Conservation (phyloP, 345 rosid species). For the Eucalyptus curtisii region DNA sequence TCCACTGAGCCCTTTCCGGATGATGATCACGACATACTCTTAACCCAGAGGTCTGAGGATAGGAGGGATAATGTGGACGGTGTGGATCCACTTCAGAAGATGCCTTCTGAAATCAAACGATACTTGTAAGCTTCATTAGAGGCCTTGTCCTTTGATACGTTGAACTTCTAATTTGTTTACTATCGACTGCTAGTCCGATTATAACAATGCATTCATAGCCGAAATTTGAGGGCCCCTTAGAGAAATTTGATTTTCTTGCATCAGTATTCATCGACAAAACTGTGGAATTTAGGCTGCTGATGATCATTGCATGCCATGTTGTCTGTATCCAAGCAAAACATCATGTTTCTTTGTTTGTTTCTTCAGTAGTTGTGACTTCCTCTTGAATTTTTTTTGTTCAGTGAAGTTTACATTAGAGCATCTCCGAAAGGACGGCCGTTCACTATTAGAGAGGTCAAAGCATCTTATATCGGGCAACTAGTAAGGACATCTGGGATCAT, state of each 20-base stretch:
- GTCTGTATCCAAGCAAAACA: neutral
- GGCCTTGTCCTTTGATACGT: neutral
- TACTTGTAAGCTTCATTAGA: conserved; percentile 46
- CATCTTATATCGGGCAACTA: conserved; percentile 89
- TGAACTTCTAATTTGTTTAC: neutral
- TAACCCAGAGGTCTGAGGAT: conserved; percentile 89
- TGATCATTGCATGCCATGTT: neutral
- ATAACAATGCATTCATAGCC: neutral
- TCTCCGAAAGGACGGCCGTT: conserved; percentile 68
- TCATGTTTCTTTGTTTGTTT: neutral
- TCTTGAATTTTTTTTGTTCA: conserved; percentile 15
- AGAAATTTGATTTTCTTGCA: neutral
- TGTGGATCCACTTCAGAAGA: conserved; percentile 58
- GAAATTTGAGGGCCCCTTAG: neutral
- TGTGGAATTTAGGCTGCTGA: neutral
- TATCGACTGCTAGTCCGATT: neutral
- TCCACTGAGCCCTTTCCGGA: conserved; percentile 82
- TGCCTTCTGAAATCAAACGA: conserved; percentile 90
- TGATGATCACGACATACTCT: conserved; percentile 77
- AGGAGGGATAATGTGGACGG: conserved; percentile 40
- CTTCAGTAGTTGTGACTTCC: neutral
- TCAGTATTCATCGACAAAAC: neutral
- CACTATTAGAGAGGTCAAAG: conserved; percentile 91
- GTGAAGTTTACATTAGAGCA: conserved; percentile 85
- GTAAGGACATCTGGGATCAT: conserved; percentile 88